Evolutionary conservation across 2,329 filamentous ascomycete species (phyloP).

Genomic region (Hypoxylon sp.): DNA sequence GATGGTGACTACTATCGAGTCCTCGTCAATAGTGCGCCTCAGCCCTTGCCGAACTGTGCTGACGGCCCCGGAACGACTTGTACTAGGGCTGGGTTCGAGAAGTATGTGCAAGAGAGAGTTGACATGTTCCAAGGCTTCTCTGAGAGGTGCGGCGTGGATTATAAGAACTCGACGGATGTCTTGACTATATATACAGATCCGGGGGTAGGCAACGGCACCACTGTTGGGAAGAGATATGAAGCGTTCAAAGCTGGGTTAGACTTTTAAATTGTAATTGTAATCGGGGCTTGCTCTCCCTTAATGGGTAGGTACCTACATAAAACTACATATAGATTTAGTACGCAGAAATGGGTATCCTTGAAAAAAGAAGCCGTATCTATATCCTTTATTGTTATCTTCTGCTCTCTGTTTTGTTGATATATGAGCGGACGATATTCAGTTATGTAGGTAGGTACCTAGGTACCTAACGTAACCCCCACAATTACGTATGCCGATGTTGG

Average conservation of each 20-base stretch:
- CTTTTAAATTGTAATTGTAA: constrained; percentile 11
- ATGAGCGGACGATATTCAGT: not conserved
- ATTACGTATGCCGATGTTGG: not conserved
- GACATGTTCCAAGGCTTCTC: constrained; percentile 60
- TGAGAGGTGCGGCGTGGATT: constrained; percentile 55
- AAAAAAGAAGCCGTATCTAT: no score
- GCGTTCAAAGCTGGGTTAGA: constrained; percentile 34
- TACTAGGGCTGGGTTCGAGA: constrained; percentile 57
- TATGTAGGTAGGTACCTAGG: no score
- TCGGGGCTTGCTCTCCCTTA: no score
- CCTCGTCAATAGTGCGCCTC: constrained; percentile 61
- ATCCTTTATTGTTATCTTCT: no score
- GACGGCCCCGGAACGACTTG: constrained; percentile 63
- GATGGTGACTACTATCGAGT: constrained; percentile 66
- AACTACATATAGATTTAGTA: no score
- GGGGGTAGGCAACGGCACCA: constrained; percentile 49
- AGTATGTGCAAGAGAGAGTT: constrained; percentile 58
- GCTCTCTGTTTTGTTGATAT: not conserved
- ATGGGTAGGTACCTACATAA: no score
- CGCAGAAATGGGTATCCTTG: not conserved
- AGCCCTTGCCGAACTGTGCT: constrained; percentile 59
- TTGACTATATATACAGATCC: constrained; percentile 51
- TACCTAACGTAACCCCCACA: not conserved
- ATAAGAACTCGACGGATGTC: constrained; percentile 51
- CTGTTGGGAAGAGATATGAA: constrained; percentile 51